phyloP scores from a whole-genome alignment of 768 basidiomycete species.

The Rhizopogon rudus region DNA sequence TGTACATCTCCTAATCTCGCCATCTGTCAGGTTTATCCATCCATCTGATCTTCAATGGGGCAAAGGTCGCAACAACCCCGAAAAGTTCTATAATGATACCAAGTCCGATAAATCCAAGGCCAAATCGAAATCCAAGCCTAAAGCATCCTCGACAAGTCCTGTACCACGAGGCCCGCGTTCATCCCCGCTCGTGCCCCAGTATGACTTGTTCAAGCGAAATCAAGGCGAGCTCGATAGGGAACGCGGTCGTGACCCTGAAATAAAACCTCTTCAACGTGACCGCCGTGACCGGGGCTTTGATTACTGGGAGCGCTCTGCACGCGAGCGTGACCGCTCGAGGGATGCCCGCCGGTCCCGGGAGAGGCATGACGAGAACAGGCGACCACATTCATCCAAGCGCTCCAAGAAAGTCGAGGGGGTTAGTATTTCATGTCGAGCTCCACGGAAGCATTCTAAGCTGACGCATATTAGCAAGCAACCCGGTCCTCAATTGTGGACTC shows the following conservation, averaged over 20 bases:
- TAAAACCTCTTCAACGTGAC: slow-evolving; percentile 14
- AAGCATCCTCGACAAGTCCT: slow-evolving; percentile 15
- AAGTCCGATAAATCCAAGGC: slow-evolving; percentile 15
- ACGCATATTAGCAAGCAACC: slow-evolving; percentile 4
- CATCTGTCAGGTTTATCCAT: slow-evolving; percentile 39
- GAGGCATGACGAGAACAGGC: slow-evolving; percentile 19
- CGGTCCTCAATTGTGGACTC: neutral
- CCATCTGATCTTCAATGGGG: slow-evolving; percentile 43
- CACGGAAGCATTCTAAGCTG: slow-evolving; percentile 1
- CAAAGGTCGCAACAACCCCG: slow-evolving; percentile 17
- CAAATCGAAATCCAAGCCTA: slow-evolving; percentile 18
- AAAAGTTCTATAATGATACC: slow-evolving; percentile 2
- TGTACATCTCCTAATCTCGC: slow-evolving; percentile 4
- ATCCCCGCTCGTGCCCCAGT: slow-evolving; percentile 38
- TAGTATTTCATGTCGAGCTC: slow-evolving; percentile 6
- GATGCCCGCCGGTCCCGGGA: slow-evolving; percentile 13
- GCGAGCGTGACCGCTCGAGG: slow-evolving; percentile 14
- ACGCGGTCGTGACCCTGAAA: slow-evolving; percentile 19
- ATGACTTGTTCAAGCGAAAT: slow-evolving; percentile 36
- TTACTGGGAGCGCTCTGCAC: slow-evolving; percentile 13
- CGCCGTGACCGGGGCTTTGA: slow-evolving; percentile 22
- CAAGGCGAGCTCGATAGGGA: slow-evolving; percentile 12
- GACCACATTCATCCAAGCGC: slow-evolving; percentile 23
- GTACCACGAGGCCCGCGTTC: slow-evolving; percentile 19
- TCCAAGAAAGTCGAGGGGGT: slow-evolving; percentile 22